Base-by-base conservation (phyloP, 163 green algal genomes). In the Volvox carteri region DNA sequence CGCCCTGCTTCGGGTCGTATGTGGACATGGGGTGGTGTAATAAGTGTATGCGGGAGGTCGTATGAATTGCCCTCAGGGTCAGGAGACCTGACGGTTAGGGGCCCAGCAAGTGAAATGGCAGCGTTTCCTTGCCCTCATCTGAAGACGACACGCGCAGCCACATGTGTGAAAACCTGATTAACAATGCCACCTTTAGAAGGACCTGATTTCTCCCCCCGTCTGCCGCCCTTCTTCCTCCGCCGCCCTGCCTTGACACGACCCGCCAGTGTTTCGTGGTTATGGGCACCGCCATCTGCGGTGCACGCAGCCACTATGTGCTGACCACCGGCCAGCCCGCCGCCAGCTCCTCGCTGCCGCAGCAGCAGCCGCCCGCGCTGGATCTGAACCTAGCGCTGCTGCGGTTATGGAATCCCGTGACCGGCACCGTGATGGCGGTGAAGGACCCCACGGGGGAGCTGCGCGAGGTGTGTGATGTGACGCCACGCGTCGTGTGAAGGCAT, bases 391-490 rank as follows among this genome's bases (percentile, higher is more conserved):
- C 35, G 6, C 62, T 91, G 89, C 87, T 95, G 90, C 84, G 92
- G 54, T 76, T 96, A 75, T 96, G 93, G 93, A 95, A 95, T 79
- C 93, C 93, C 4, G 52, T 95, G 41, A 93, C 68, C 18, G 93
- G 93, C 62, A 65, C 42, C 2, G 89, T 85, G 74, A 78, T 87
- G 19, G 85, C 86, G 42, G 76, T 91, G 0, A 92, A 92, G 75
- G 93, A 95, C 84, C 37, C 88, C 30, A 90, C 90, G 18, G 92
- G 89, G 6, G 93, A 95, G 76, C 56, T 95, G 78, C 39, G 92
- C 37, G 90, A 95, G 92, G 93, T 95, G 79, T 21, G 70, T 37
- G n/a, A n/a, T n/a, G n/a, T n/a, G n/a, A n/a, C n/a, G n/a, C n/a
- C n/a, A n/a, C n/a, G n/a, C n/a, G n/a, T n/a, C n/a, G n/a, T n/a